Base-by-base conservation (phyloP, 768 basidiomycete genomes). In the Podaxis sp. region DNA sequence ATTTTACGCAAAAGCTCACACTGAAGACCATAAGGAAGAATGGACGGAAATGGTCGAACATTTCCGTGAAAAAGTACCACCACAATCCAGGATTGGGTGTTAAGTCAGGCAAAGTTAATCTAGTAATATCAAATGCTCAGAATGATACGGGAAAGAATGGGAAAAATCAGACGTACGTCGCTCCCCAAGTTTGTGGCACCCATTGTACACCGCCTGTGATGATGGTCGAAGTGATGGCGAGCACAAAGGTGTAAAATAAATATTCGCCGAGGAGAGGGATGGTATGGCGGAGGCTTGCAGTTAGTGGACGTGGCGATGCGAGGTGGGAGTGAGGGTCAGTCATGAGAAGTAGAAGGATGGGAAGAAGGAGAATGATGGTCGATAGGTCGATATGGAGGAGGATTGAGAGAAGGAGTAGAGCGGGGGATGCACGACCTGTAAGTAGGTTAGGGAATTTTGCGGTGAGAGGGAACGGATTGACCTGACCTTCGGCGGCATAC, bases 21-120 rank as follows among this genome's bases (percentile, higher is more conserved):
- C 89, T 91, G 72, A 98, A 98, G 16, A 91, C 91, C 81, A 95
- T 89, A 35, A 98, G 77, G 80, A 97, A 99, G 76, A 98, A 98
- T 3, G 89, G 85, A 32, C 97, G 79, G 79, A 98, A 99, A 70
- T 98, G 91, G 69, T 98, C 96, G 64, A 99, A 99, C 91, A 98
- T 98, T 71, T 98, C 96, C 10, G 94, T 98, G 76, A 98, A 98
- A 77, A 98, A 98, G 73, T 98, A 98, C 96, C 96, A 98, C 91
- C 94, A 94, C 28, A 98, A 74, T 1, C 97, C 96, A 3, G 91
- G 86, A 66, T 95, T 98, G 0, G 97, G 96, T 7, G 93, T 95
- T 63, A 98, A 74, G 70, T 97, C 95, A 1, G 91, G 90, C 7
- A 97, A 83, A 18, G 82, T 83, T 23, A 97, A 68, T 50, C 95